Conservation (phyloP, 176 grass and related monocot genomes). For the Alopecurus myosuroides region DNA sequence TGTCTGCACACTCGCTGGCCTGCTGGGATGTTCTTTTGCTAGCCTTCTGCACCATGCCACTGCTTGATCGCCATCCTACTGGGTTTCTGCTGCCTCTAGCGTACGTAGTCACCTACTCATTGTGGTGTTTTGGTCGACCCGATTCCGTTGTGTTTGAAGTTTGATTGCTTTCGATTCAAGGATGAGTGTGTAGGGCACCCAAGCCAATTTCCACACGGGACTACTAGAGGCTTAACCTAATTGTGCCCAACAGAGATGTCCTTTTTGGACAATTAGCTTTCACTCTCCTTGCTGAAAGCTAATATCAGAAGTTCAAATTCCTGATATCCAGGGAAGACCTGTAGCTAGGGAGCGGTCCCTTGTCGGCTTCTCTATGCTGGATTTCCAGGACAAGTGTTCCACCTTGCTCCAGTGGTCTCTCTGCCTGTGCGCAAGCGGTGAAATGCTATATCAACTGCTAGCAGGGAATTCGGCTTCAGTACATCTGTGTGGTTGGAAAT, state of each 20-base stretch:
- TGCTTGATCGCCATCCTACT: neutral
- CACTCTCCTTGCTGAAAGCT: neutral
- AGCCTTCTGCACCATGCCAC: neutral
- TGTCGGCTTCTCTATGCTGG: neutral
- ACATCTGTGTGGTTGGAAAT: constrained; percentile 5
- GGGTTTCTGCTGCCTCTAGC: neutral
- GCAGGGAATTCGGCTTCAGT: neutral
- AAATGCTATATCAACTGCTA: neutral
- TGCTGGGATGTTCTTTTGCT: neutral
- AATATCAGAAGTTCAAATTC: neutral
- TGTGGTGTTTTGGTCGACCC: neutral
- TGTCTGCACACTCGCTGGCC: neutral
- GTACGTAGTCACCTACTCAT: neutral
- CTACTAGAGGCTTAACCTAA: neutral
- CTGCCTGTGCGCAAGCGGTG: neutral
- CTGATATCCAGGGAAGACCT: neutral
- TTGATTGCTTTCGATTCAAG: neutral
- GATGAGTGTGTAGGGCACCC: neutral
- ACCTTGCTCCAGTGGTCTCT: neutral
- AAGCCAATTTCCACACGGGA: neutral
- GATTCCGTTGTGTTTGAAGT: neutral
- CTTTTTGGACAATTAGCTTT: neutral
- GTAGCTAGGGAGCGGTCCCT: neutral
- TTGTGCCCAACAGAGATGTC: neutral
- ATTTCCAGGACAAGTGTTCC: neutral